A percentile compares a stretch with the other conserved stretches of the same genome.
Evolutionary conservation across 768 basidiomycete species (phyloP).

Genomic region (Naganishia vaughanmartiniae): DNA sequence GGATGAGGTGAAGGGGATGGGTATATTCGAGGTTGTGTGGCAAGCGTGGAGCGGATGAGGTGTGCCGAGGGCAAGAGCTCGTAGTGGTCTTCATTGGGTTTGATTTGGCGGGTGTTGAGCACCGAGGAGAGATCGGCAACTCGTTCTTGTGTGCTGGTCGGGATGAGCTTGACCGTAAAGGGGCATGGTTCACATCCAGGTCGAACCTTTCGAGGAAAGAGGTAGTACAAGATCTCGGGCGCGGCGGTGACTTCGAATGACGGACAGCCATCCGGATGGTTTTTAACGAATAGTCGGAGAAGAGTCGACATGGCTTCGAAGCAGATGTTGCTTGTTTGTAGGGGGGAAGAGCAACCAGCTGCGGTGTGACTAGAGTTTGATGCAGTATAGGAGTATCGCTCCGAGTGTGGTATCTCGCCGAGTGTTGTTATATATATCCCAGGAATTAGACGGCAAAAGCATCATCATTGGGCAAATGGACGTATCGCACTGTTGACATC

Average conservation of each 20-base stretch:
- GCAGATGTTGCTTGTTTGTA: background rate
- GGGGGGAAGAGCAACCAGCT: background rate
- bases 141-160: constrained; percentile 6
- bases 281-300: constrained; percentile 12
- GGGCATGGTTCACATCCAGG: constrained; percentile 16
- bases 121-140: constrained; percentile 8
- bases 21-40: background rate
- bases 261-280: background rate
- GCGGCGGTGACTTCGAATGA: constrained; percentile 15
- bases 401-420: too few relatives aligned
- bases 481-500: background rate
- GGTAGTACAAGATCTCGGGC: constrained; percentile 11
- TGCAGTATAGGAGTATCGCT: background rate
- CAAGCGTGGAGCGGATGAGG: background rate
- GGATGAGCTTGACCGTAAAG: background rate
- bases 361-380: background rate
- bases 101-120: constrained; percentile 15
- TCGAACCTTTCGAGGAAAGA: background rate
- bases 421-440: too few relatives aligned
- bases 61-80: background rate
- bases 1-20: constrained; percentile 14
- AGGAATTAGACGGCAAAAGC: too few relatives aligned
- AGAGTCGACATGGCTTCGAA: background rate
- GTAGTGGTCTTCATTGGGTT: constrained; percentile 18
- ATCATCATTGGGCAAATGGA: too few relatives aligned